These are phyloP conservation scores for Trichoderma atroviride DNA, from an alignment of 2,329 filamentous ascomycete species.

Conservation along the genomic window DNA sequence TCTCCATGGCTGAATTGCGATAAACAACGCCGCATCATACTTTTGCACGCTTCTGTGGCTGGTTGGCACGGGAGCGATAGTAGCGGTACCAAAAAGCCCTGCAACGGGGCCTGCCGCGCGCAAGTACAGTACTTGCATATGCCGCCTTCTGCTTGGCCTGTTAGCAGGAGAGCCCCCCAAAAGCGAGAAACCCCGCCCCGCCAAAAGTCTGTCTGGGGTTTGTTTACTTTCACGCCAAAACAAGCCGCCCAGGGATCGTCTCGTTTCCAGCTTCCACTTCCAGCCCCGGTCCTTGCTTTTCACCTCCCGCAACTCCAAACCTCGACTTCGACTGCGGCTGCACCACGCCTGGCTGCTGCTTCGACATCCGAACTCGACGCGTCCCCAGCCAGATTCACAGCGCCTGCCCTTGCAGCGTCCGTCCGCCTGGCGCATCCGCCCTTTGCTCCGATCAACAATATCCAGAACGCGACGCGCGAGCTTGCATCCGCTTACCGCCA, in stretches of 20 bases:
- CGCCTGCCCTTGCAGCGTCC: neutral
- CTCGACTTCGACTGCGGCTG: neutral
- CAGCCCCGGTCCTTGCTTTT: slow-evolving; percentile 2
- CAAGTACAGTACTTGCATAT: slow-evolving; percentile 24
- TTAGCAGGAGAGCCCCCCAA: neutral
- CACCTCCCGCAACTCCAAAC: slow-evolving; percentile 1
- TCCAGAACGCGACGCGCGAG: slow-evolving; percentile 15
- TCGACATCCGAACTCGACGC: neutral
- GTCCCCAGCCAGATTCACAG: neutral
- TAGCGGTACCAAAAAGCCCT: neutral
- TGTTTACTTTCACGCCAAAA: slow-evolving; percentile 27
- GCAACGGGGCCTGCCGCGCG: neutral
- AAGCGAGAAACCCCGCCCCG: slow-evolving; percentile 3
- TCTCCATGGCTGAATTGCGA: neutral
- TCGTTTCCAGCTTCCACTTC: slow-evolving; percentile 20
- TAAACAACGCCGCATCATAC: too few species aligned
- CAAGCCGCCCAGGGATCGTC: slow-evolving; percentile 12
- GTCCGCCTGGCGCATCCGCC: slow-evolving; percentile 13
- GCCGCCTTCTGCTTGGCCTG: neutral
- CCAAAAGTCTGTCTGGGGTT: slow-evolving; percentile 12
- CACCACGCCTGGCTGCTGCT: slow-evolving; percentile 11
- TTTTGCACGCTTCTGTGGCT: neutral
- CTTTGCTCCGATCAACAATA: neutral
- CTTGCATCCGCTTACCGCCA: slow-evolving; percentile 29
- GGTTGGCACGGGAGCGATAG: neutral